Base-by-base conservation (phyloP, 805 yeast genomes). In the Starmera dryadoides region DNA sequence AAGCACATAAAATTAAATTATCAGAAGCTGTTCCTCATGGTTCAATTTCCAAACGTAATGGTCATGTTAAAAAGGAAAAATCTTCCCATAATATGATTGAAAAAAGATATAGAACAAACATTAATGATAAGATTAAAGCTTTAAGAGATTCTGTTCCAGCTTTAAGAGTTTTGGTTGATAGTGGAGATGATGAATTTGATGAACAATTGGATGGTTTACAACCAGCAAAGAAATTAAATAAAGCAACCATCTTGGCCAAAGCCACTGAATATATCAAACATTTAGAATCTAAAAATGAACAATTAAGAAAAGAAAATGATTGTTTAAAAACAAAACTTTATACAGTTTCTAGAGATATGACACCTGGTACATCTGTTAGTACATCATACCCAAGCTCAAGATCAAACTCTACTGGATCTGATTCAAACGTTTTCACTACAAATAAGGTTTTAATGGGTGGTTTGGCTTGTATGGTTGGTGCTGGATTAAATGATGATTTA, bases 191-290 rank as follows among this genome's bases (percentile, higher is more conserved):
- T 45, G 79, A 80, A 42, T 83, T 77, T 46, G 82, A 68, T 33
- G 68, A 61, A 33, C 55, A 77, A 45, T 62, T 84, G 50, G 91
- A 84, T 55, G 91, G 91, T 2, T 65, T 84, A 42, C 73, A 76
- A 35, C 89, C 91, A 0, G 91, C 94, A 4, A 71, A 75, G 45
- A 84, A 84, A 49, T 64, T 84, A 45, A 84, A 83, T 58, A 84
- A 84, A 55, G 93, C 91, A 3, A 77, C 85, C 14, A 82, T 84
- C 35, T 63, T 84, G 43, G 67, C 83, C 21, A 84, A 84, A 51
- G 86, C 91, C 1, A 77, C 84, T 3, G 93, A 84, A 56, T 84
- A 84, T 52, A 83, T 84, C 46, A 75, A 73, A 47, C 89, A 83
- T 58, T 66, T 84, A 56, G 88, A 84, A 47, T 58, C 59, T 44